Conservation (phyloP, 176 grass and related monocot species). For the Oryza meyeriana region DNA sequence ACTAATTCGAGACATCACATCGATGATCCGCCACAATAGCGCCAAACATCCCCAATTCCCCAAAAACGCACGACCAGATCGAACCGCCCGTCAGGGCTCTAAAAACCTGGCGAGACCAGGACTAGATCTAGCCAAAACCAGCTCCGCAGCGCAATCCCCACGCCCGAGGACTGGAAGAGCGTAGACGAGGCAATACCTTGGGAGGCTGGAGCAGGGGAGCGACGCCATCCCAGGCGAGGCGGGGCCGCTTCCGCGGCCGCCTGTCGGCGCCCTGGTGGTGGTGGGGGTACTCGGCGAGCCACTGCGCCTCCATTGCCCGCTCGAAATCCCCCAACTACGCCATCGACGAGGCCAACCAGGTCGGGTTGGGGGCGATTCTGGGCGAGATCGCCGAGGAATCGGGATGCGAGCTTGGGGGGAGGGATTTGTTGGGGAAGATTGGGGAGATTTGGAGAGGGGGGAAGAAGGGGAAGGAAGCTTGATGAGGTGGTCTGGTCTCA, state of each 20-base stretch:
- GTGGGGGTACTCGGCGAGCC: conserved; percentile 80
- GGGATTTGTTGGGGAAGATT: not conserved
- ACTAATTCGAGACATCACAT: not conserved
- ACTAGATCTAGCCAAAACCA: conserved; percentile 22
- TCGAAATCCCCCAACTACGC: conserved; percentile 29
- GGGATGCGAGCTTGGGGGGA: not conserved
- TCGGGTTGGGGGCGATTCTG: not conserved
- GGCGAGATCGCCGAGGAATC: not conserved
- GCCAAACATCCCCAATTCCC: not conserved
- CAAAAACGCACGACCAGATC: not conserved
- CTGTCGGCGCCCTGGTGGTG: conserved; percentile 57
- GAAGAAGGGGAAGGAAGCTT: too few species aligned
- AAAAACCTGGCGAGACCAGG: conserved; percentile 26
- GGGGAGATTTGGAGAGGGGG: not conserved
- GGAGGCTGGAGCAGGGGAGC: conserved; percentile 53
- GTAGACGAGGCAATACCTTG: conserved; percentile 44
- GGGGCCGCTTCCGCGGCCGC: conserved; percentile 74
- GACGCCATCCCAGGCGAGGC: conserved; percentile 80
- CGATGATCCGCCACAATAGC: conserved; percentile 1
- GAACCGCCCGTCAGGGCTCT: not conserved
- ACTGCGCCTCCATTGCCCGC: conserved; percentile 78
- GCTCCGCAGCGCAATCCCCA: not conserved
- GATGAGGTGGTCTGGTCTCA: conserved; percentile 24
- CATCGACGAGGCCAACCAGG: conserved; percentile 18
- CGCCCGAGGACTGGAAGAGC: not conserved